Base-by-base conservation (phyloP, 2,329 filamentous ascomycete genomes). In the Pyrenochaeta sp. region DNA sequence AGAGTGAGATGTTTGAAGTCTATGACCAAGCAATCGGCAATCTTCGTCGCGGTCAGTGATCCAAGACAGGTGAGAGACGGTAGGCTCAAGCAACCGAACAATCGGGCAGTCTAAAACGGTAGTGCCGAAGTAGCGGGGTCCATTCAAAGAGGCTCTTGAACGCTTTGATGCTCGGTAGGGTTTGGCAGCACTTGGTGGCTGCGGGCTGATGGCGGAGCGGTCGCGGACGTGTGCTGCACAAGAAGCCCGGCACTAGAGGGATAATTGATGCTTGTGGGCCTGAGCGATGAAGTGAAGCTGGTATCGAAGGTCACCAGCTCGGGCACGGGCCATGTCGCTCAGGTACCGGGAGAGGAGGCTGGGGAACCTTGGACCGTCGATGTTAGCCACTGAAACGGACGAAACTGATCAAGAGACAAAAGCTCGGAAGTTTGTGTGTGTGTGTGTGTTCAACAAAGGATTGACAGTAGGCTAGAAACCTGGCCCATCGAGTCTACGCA, bases 81-180 rank as follows among this genome's bases (percentile, higher is more conserved):
- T 45, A 54, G 44, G 46, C 14, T 47, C 40, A 10, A 36, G 51
- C 41, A 43, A 49, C 49, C 49, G 40, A 43, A 36, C 47, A 47
- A 54, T 60, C 54, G 61, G 63, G 43, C 54, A 49, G 49, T 58
- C 61, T 51, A 63, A 65, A 57, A 49, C 62, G 60, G 60, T 56
- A 66, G 60, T 67, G 58, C 64, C 59, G 65, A 58, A 17, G 57
- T 54, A 56, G 61, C 57, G 65, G 63, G 66, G 66, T 59, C 53
- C 55, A 52, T 45, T 50, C 47, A 54, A 44, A 47, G 54, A 35
- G 21, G 48, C 39, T 36, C 36, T 31, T 23, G 30, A 49, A 49
- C n/a, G 45, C 45, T 46, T 29, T 23, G 37, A 40, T 32, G 32
- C 31, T 15, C 27, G 15, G 15, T 46, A 17, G 39, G 23, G 21